Evolutionary conservation across 768 basidiomycete species (phyloP), one percentile per base, ranked within the genome.

Genomic region (Tricholoma saponaceum): DNA sequence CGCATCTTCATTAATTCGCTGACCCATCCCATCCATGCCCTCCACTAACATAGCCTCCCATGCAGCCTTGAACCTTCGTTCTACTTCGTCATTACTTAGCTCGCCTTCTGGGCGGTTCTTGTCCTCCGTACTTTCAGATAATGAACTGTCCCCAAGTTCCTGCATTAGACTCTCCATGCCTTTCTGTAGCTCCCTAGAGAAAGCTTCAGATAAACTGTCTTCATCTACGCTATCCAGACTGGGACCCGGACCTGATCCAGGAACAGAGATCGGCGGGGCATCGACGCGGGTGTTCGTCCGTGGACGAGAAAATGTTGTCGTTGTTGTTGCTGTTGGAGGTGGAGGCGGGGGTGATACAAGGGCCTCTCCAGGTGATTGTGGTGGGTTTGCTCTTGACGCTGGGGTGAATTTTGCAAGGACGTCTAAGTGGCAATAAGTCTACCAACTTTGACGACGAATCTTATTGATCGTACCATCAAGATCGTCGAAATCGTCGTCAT

Each of bases 1-100:
- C n/a, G 30, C 20, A 30, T 43, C 53, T 20, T 58, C 54, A 8
- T 51, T 62, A 52, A 62, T 53, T 20, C 53, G 52, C 37, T 66
- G 61, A 5, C 62, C 65, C 46, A 65, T 66, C 10, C 74, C 80
- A 62, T 83, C 74, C 80, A 89, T 80, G 3, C 76, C 83, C 59
- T 88, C 83, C 41, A 83, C 70, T 12, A 91, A 70, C 82, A 90
- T 84, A 3, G 80, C 78, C 68, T 90, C 88, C 88, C 85, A 92
- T 26, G 85, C 83, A 5, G 81, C 81, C 56, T 78, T 78, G 55
- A 88, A 71, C 35, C 68, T 67, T 51, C 70, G 69, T 53, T 77
- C 74, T 30, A 74, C 72, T 58, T 72, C 70, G 35, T 71, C 65
- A 22, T 60, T 56, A 10, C 70, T 61, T 37, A 69, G 72, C 14